Evolutionary conservation across 1,139 yeast species (phyloP).

Genomic region (Saccharomyces pastorianus): DNA sequence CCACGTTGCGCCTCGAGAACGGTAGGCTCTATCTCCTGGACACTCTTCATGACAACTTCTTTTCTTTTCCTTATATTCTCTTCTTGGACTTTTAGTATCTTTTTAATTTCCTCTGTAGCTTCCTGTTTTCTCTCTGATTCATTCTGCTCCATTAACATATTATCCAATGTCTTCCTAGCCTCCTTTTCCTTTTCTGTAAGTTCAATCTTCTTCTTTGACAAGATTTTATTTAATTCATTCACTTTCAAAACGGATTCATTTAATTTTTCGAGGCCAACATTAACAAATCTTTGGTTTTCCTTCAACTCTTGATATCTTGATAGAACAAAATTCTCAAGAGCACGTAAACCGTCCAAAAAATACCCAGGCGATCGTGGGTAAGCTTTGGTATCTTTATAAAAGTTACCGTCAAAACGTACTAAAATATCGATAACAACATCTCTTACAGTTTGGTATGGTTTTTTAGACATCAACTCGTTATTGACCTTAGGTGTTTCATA

Average conservation of each 20-base stretch:
- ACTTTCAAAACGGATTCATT: conserved; percentile 74
- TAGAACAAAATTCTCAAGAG: conserved; percentile 41
- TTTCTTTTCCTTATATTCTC: conserved; percentile 50
- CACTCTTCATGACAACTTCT: conserved; percentile 49
- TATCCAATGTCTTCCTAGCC: conserved; percentile 64
- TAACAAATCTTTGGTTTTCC: conserved; percentile 63
- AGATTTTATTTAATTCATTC: conserved; percentile 44
- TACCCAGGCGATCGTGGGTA: conserved; percentile 43
- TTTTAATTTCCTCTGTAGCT: conserved; percentile 72
- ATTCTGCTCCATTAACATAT: conserved; percentile 80
- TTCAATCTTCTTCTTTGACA: conserved; percentile 46
- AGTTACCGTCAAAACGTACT: conserved; percentile 39
- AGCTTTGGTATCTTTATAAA: conserved; percentile 6
- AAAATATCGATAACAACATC: conserved; percentile 44
- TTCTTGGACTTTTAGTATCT: conserved; percentile 63
- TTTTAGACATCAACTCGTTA: conserved; percentile 10
- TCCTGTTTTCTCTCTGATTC: conserved; percentile 88
- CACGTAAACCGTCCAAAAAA: conserved; percentile 45
- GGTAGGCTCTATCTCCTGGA: conserved; percentile 76
- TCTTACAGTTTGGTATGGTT: conserved; percentile 31
- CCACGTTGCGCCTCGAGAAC: conserved; percentile 77
- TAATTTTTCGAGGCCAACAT: conserved; percentile 65
- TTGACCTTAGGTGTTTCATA: conserved; percentile 33
- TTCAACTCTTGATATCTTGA: conserved; percentile 47
- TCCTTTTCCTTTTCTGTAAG: conserved; percentile 53